Percentiles rank a stretch among this genome's conserved stretches.
Evolutionary conservation across 768 basidiomycete species (phyloP).

Genomic region (Termitomyces sp.): DNA sequence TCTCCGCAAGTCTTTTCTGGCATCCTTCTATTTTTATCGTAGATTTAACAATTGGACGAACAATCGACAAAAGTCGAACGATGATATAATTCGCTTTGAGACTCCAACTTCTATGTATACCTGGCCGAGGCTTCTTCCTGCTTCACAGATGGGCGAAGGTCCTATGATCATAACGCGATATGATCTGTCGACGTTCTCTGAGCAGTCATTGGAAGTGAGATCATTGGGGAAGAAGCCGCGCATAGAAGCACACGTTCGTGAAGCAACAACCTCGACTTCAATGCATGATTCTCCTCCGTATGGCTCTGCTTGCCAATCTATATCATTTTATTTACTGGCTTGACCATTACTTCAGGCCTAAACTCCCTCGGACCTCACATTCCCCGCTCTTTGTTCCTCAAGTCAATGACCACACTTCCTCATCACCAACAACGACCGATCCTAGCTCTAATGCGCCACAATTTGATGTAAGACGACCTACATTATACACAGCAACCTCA

Average conservation of each 20-base stretch:
- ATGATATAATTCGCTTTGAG: slow-evolving; percentile 21
- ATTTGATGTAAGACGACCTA: not conserved
- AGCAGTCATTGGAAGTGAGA: not conserved
- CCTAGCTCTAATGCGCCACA: not conserved
- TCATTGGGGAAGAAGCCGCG: not conserved
- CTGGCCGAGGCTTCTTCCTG: slow-evolving; percentile 42
- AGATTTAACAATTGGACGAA: not conserved
- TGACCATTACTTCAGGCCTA: not conserved
- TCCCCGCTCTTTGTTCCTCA: not conserved
- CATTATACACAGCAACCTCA: not conserved
- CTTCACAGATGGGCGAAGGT: slow-evolving; percentile 35
- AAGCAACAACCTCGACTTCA: not conserved
- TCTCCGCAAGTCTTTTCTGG: not conserved
- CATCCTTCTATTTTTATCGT: not conserved
- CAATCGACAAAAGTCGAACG: not conserved
- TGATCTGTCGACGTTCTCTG: not conserved
- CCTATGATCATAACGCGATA: slow-evolving; percentile 32
- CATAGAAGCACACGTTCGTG: not conserved
- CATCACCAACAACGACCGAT: not conserved
- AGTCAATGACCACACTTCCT: not conserved
- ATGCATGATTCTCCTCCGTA: not conserved
- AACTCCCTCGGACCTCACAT: not conserved
- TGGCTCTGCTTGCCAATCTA: not conserved
- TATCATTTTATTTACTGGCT: not conserved
- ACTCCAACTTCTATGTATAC: slow-evolving; percentile 39